phyloP scores from a whole-genome alignment of 345 rosid genomes.

The Camelina laxa region DNA sequence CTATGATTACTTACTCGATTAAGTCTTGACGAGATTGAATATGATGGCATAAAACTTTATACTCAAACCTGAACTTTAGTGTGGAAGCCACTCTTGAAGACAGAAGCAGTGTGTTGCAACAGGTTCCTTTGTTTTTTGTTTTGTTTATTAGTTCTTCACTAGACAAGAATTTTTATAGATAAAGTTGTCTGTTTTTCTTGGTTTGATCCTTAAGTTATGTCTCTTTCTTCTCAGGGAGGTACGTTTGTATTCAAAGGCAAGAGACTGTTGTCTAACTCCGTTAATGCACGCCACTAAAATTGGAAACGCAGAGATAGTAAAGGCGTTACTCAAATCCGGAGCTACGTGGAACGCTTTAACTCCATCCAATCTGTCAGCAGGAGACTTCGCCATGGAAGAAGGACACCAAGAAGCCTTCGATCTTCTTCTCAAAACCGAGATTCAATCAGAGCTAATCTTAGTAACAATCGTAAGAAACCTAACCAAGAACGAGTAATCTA shows the following conservation, averaged over 20 bases:
- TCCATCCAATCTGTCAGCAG: constrained; percentile 68
- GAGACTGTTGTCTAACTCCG: constrained; percentile 68
- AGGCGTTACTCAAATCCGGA: constrained; percentile 68
- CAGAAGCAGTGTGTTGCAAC: constrained; percentile 78
- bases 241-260: constrained; percentile 91
- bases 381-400: constrained; percentile 79
- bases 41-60: too few relatives aligned
- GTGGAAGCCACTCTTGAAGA: constrained; percentile 90
- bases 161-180: not conserved
- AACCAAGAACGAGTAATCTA: constrained; percentile 45
- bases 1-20: too few relatives aligned
- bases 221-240: constrained; percentile 51
- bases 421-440: constrained; percentile 65
- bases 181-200: not conserved
- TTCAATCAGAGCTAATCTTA: constrained; percentile 79
- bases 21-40: too few relatives aligned
- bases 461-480: constrained; percentile 75
- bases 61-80: too few relatives aligned
- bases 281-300: constrained; percentile 89
- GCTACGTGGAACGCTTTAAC: constrained; percentile 96
- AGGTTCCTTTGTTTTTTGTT: constrained; percentile 69
- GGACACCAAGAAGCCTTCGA: constrained; percentile 79
- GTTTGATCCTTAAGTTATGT: not conserved
- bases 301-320: constrained; percentile 59
- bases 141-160: not conserved